Conservation (phyloP, 2,329 filamentous ascomycete genomes). For the Ophiosphaerella herpotricha region DNA sequence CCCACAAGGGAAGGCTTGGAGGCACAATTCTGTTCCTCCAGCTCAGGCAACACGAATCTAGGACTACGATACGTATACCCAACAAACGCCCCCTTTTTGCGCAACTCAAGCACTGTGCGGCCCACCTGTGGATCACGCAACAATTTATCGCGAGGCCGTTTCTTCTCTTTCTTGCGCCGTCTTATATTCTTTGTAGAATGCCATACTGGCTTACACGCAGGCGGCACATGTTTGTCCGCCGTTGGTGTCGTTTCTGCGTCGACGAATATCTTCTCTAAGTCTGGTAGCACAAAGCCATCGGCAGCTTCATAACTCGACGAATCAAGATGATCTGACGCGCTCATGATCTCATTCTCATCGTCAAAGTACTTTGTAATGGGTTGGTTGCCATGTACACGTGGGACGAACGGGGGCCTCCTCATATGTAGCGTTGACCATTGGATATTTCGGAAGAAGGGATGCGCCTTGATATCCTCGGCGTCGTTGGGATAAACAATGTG, state of each 20-base stretch:
- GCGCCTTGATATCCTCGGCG: conserved; percentile 85
- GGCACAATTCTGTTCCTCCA: conserved; percentile 25
- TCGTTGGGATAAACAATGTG: conserved; percentile 81
- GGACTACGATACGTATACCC: conserved; percentile 82
- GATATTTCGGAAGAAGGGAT: conserved; percentile 82
- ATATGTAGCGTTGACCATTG: conserved; percentile 77
- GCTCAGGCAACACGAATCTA: conserved; percentile 32
- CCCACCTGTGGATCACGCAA: conserved; percentile 73
- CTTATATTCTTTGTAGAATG: conserved; percentile 26
- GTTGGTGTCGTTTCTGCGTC: conserved; percentile 1
- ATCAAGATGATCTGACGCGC: conserved; percentile 42
- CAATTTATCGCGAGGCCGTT: conserved; percentile 81
- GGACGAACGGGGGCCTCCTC: conserved; percentile 77
- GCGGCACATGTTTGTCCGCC: neutral
- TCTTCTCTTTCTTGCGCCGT: conserved; percentile 69
- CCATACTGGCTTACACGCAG: conserved; percentile 6
- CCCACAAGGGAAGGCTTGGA: conserved; percentile 2
- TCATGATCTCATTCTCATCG: conserved; percentile 70
- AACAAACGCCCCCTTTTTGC: conserved; percentile 82
- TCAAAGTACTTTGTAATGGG: conserved; percentile 83
- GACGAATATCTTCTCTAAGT: neutral
- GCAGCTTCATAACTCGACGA: conserved; percentile 37
- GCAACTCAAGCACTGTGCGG: conserved; percentile 72
- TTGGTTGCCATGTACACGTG: conserved; percentile 62
- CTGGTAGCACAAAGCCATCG: neutral